Evolutionary conservation across 108 stramenopile genomes (phyloP).

Genomic region (Fistulifera pelliculosa): DNA sequence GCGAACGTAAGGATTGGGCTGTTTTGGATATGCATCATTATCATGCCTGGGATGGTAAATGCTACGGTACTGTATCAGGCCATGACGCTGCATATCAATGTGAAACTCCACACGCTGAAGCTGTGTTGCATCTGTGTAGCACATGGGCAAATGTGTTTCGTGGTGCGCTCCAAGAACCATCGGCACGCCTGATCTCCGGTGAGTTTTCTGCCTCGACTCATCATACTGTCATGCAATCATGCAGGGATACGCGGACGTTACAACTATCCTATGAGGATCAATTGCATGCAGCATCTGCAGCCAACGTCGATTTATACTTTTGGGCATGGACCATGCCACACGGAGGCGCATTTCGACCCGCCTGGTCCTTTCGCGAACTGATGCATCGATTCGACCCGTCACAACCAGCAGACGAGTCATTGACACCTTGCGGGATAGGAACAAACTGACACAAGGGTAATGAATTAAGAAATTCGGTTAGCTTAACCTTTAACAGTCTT

Average conservation of each 20-base stretch:
- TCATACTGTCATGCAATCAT: slow-evolving; percentile 54
- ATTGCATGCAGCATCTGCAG: slow-evolving; percentile 28
- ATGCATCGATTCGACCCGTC: slow-evolving; percentile 47
- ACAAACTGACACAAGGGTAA: too few species aligned
- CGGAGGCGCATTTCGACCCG: slow-evolving; percentile 61
- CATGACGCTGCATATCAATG: slow-evolving; percentile 8
- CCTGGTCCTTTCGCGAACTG: slow-evolving; percentile 68
- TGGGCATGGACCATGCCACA: slow-evolving; percentile 75
- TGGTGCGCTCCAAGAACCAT: slow-evolving; percentile 30
- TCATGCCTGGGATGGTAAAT: slow-evolving; percentile 57
- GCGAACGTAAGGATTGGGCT: slow-evolving; percentile 53
- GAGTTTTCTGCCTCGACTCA: slow-evolving; percentile 71
- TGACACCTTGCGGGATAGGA: slow-evolving; percentile 13
- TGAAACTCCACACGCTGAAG: neutral
- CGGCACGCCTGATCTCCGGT: slow-evolving; percentile 44
- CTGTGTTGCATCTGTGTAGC: slow-evolving; percentile 31
- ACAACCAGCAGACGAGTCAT: slow-evolving; percentile 41
- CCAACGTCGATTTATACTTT: slow-evolving; percentile 61
- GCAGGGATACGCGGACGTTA: slow-evolving; percentile 51
- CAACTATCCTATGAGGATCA: slow-evolving; percentile 38
- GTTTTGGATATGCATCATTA: slow-evolving; percentile 75
- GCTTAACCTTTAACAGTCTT: too few species aligned
- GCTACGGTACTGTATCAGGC: slow-evolving; percentile 49
- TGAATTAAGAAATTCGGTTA: too few species aligned
- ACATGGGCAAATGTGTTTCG: slow-evolving; percentile 49